Evolutionary conservation across 2,329 filamentous ascomycete species (phyloP).

Genomic region (Curvularia verruculosa): DNA sequence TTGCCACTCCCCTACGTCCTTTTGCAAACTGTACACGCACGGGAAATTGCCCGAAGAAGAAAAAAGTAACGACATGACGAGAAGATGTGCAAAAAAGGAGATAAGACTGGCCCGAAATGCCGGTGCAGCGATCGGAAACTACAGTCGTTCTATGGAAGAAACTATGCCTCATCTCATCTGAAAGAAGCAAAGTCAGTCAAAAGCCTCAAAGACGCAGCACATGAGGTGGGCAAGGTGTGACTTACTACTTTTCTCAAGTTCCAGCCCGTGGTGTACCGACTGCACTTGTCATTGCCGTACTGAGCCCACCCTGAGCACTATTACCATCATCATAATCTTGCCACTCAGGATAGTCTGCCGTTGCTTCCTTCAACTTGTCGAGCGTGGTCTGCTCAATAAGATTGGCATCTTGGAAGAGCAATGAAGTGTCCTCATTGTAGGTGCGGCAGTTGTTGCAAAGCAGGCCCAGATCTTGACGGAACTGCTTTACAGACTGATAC

Average conservation of each 20-base stretch:
- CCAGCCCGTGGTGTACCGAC: conserved; percentile 41
- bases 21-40: not conserved
- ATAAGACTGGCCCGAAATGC: not conserved
- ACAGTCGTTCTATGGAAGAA: not conserved
- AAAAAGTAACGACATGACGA: conserved; percentile 12
- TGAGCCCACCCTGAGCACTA: conserved; percentile 56
- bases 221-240: not conserved
- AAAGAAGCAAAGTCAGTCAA: not conserved
- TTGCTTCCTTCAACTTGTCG: conserved; percentile 60
- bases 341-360: conserved; percentile 62
- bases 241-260: conserved; percentile 18
- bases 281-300: conserved; percentile 40
- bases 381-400: conserved; percentile 73
- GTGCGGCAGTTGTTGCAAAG: conserved; percentile 91
- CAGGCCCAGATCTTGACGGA: conserved; percentile 80
- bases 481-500: conserved; percentile 79
- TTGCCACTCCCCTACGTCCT: not conserved
- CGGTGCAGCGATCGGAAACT: not conserved
- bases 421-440: conserved; percentile 94
- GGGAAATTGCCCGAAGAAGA: not conserved
- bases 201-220: not conserved
- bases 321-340: conserved; percentile 62
- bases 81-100: conserved; percentile 13
- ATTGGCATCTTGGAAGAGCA: conserved; percentile 90
- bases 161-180: not conserved